Conservation (phyloP, 2,329 filamentous ascomycete genomes). For the Annulohypoxylon truncatum region DNA sequence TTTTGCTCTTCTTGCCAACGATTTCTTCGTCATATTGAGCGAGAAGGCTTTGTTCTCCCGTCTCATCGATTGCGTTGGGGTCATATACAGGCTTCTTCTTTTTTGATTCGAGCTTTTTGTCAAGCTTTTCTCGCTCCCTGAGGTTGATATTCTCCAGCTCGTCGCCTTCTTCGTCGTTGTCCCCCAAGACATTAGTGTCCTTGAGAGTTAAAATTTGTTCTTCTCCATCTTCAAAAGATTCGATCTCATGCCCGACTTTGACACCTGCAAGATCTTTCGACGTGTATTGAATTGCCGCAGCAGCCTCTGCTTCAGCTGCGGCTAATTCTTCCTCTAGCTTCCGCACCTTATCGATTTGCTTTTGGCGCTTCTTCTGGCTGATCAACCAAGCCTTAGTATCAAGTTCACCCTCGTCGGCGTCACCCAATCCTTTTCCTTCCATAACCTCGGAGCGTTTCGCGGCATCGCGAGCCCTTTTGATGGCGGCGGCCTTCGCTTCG, state of each 20-base stretch:
- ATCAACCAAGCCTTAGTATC: slow-evolving; percentile 90
- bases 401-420: slow-evolving; percentile 73
- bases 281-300: slow-evolving; percentile 77
- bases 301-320: slow-evolving; percentile 75
- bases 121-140: slow-evolving; percentile 76
- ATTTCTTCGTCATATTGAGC: slow-evolving; percentile 97
- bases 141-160: slow-evolving; percentile 84
- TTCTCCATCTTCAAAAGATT: slow-evolving; percentile 81
- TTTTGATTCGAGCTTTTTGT: slow-evolving; percentile 84
- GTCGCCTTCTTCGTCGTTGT: slow-evolving; percentile 89
- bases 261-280: slow-evolving; percentile 88
- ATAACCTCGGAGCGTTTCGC: slow-evolving; percentile 81
- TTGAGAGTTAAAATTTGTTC: slow-evolving; percentile 96
- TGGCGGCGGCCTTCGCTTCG: slow-evolving; percentile 81
- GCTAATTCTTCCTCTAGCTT: slow-evolving; percentile 80
- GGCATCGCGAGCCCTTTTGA: slow-evolving; percentile 87
- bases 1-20: slow-evolving; percentile 86
- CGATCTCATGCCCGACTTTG: slow-evolving; percentile 89
- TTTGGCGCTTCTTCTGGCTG: slow-evolving; percentile 92
- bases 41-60: slow-evolving; percentile 75
- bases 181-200: slow-evolving; percentile 81
- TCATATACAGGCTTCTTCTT: slow-evolving; percentile 93
- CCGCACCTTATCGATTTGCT: slow-evolving; percentile 84
- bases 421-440: slow-evolving; percentile 86
- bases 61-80: slow-evolving; percentile 77